Evolutionary conservation across 345 rosid species (phyloP).

Genomic region (Brassica rapa): DNA sequence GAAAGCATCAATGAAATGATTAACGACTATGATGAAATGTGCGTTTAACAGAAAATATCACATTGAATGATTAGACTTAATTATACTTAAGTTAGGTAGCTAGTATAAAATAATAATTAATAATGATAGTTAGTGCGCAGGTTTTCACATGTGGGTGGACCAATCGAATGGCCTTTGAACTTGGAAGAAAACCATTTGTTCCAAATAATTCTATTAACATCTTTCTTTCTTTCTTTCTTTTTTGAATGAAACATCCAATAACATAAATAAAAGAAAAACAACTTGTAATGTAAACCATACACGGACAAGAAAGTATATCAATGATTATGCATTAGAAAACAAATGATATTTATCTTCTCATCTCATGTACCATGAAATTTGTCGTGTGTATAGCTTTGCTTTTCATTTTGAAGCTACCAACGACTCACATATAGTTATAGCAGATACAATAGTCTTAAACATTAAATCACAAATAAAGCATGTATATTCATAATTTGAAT

Average conservation of each 20-base stretch:
- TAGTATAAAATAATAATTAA: background rate
- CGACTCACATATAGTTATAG: background rate
- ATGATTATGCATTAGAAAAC: conserved; percentile 12
- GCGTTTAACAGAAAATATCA: conserved; percentile 20
- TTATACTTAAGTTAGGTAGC: conserved; percentile 28
- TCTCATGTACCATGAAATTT: background rate
- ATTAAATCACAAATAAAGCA: background rate
- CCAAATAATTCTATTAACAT: background rate
- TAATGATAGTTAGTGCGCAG: conserved; percentile 15
- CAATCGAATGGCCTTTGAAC: conserved; percentile 32
- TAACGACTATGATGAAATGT: conserved; percentile 10
- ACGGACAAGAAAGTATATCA: conserved; percentile 11
- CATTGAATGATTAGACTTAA: conserved; percentile 27
- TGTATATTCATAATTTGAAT: background rate
- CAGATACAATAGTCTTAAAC: background rate
- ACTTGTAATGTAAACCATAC: conserved; percentile 13
- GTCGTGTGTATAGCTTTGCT: background rate
- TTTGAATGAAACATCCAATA: no score
- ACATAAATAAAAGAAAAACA: background rate
- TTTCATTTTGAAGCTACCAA: background rate
- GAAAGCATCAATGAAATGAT: conserved; percentile 13
- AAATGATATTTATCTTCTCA: background rate
- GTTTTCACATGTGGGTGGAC: conserved; percentile 42
- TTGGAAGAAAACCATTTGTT: background rate
- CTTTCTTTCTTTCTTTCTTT: no score